Conservation (phyloP, 1,139 yeast species). For the Candida albicans region DNA sequence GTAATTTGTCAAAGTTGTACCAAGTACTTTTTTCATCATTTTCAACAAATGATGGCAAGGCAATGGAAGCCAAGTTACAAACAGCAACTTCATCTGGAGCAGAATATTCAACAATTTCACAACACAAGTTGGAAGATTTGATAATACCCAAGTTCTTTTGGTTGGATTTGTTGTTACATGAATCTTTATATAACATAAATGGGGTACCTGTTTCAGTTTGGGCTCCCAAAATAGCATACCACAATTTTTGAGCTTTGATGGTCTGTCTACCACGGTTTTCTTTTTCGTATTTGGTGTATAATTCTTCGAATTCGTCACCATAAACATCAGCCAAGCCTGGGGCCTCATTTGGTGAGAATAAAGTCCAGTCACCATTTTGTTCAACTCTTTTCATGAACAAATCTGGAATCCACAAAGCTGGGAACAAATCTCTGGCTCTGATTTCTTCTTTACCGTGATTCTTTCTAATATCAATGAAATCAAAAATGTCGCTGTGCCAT, state of each 20-base stretch:
- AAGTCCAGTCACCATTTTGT: conserved; percentile 74
- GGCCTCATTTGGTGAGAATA: conserved; percentile 87
- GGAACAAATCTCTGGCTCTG: conserved; percentile 86
- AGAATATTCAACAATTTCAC: conserved; percentile 88
- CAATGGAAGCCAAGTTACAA: conserved; percentile 85
- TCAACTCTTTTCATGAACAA: conserved; percentile 88
- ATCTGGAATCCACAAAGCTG: conserved; percentile 92
- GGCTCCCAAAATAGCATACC: conserved; percentile 85
- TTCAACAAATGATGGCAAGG: conserved; percentile 70
- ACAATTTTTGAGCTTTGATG: conserved; percentile 81
- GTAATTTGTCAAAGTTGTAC: conserved; percentile 57
- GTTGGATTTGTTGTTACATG: conserved; percentile 79
- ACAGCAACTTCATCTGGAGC: conserved; percentile 88
- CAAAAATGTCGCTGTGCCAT: conserved; percentile 88
- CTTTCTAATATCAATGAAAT: conserved; percentile 79
- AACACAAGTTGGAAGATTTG: conserved; percentile 85
- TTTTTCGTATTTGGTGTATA: conserved; percentile 70
- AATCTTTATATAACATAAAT: conserved; percentile 86
- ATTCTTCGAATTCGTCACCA: conserved; percentile 75
- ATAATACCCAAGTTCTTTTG: conserved; percentile 86
- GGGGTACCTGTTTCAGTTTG: conserved; percentile 95
- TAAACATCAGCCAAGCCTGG: conserved; percentile 78
- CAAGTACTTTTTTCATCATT: conserved; percentile 37
- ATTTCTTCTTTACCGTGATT: conserved; percentile 91
- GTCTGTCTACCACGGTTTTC: conserved; percentile 72